Conservation (phyloP, 2,329 filamentous ascomycete species). For the Fusarium guadeloupense region DNA sequence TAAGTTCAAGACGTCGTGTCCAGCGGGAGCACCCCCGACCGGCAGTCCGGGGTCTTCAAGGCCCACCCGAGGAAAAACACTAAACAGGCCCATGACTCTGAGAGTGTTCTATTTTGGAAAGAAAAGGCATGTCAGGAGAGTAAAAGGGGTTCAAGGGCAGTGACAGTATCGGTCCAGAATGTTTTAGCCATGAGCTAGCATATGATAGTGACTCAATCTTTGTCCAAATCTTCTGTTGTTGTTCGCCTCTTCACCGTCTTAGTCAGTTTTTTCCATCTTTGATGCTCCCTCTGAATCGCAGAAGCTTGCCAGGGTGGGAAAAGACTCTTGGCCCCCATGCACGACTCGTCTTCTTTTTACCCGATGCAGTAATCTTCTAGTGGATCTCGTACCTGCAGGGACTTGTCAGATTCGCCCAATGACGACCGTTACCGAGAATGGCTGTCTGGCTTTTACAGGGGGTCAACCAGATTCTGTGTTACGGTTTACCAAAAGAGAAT, state of each 20-base stretch:
- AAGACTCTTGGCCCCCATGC: constrained; percentile 27
- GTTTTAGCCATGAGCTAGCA: not conserved
- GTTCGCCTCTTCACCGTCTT: not conserved
- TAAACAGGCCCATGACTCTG: constrained; percentile 36
- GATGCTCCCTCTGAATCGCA: constrained; percentile 16
- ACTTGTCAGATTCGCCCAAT: constrained; percentile 25
- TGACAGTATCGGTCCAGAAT: constrained; percentile 10
- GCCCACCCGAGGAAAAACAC: constrained; percentile 23
- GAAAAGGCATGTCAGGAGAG: constrained; percentile 1
- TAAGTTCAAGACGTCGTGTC: constrained; percentile 24
- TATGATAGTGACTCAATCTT: not conserved
- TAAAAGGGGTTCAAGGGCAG: not conserved
- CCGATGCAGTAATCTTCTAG: constrained; percentile 21
- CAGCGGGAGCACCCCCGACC: constrained; percentile 28
- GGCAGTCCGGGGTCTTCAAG: constrained; percentile 22
- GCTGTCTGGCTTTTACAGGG: constrained; percentile 21
- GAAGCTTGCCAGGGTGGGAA: constrained; percentile 14
- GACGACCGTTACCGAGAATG: constrained; percentile 27
- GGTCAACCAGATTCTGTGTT: constrained; percentile 1
- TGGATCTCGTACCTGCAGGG: constrained; percentile 34
- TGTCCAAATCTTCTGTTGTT: not conserved
- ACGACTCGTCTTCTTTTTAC: constrained; percentile 27
- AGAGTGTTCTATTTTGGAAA: constrained; percentile 26
- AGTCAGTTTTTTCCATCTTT: not conserved
- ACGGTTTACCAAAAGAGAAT: constrained; percentile 20